Conservation (phyloP, 371 early-diverging fungal genomes). For the Nematocida sp. region DNA sequence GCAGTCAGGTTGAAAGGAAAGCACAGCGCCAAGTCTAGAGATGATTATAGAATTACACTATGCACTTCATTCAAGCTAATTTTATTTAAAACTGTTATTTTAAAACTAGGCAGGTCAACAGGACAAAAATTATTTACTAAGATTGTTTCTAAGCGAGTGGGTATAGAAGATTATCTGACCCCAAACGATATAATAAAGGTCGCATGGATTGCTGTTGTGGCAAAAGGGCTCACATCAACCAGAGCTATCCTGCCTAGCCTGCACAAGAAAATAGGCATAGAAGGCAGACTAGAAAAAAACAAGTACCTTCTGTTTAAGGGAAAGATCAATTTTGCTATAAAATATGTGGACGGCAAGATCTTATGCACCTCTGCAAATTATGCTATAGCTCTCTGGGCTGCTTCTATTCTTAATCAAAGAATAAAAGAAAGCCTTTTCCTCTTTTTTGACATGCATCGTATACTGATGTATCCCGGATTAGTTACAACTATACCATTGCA, state of each 20-base stretch:
- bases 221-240: neutral
- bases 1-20: neutral
- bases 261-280: neutral
- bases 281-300: neutral
- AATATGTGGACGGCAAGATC: too few relatives aligned
- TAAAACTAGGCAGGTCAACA: neutral
- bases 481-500: slow-evolving; percentile 36
- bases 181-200: neutral
- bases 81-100: neutral
- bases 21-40: neutral
- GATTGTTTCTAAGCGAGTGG: neutral
- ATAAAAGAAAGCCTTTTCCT: neutral
- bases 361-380: neutral
- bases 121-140: neutral
- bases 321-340: neutral
- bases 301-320: neutral
- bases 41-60: neutral
- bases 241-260: neutral
- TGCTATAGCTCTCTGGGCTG: slow-evolving; percentile 12
- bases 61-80: neutral
- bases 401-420: neutral
- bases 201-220: neutral
- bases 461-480: slow-evolving; percentile 24
- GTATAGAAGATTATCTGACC: neutral
- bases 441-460: neutral